Evolutionary conservation across 495 filamentous ascomycete genomes (phyloP), one percentile per base, ranked within the genome.

Genomic region (Astrothelium subdiscretum): DNA sequence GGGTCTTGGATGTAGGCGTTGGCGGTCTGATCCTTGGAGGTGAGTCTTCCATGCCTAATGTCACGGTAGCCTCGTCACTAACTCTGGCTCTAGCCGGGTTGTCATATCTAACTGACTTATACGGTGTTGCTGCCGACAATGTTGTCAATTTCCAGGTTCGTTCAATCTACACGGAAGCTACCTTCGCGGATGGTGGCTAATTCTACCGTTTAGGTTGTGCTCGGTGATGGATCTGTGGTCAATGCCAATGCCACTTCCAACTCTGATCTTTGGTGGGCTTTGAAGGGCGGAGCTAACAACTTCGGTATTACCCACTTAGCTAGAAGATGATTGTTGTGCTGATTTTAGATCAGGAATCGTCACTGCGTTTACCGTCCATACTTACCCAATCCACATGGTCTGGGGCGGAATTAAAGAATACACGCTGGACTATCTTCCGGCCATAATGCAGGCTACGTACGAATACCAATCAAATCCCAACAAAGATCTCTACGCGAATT

Each of bases 271-370:
- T 76, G 70, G 20, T 67, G 65, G 59, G 77, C 73, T 12, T 65
- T 79, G 26, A 68, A 72, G 38, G 78, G 76, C 26, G 76, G 75
- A 15, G 22, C n/a, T 29, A 74, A 70, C 27, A 78, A 78, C 65
- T 77, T 80, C 43, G 76, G 77, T n/a, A 66, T 79, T 43, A 69
- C 78, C 6, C 75, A 72, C 1, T 35, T 59, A 1, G 70, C 73
- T 52, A 61, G 63, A 27, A 22, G 67, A 1, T 57, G 58, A 26
- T 58, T 63, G n/a, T 72, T 72, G 48, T 24, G 59, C 20, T 58
- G 64, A 15, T 63, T 65, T 22, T 29, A 44, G 3, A 24, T 72
- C 2, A 71, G 67, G 68, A 69, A 70, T 40, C 67, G 70, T 22
- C 24, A 43, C 4, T 60, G 67, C 22, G 52, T 32, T 15, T 59